Evolutionary conservation across 139 green algal species (phyloP), one percentile per base, ranked within the genome.

Genomic region (Microglena sp.): DNA sequence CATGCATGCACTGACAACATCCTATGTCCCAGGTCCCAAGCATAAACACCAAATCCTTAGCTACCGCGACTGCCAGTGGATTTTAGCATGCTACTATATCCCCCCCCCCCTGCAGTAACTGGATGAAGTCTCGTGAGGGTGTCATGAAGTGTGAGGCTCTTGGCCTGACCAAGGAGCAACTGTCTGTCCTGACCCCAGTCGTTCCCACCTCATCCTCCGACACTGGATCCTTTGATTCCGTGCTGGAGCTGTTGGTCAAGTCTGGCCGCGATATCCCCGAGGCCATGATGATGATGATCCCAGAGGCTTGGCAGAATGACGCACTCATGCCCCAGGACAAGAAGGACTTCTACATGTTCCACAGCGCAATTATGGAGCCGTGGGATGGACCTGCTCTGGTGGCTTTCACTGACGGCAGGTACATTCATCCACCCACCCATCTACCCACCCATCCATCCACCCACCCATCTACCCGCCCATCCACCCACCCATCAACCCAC

Each of bases 251-350:
- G 75, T 82, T 97, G 33, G 69, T 80, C 32, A 75, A 80, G 59
- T 82, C 64, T 4, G 91, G 92, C 1, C 74, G 91, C 11, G 83
- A 85, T 67, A 84, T 95, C 55, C 81, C 91, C 8, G 89, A 97
- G 69, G 81, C 79, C 26, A 95, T 96, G 82, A 96, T 98, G 91
- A 91, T 97, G 82, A 86, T 97, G 59, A 96, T 97, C 70, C 92
- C 92, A 1, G 92, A 97, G 79, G 92, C 92, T 18, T 97, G 90
- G 90, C 89, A 94, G 76, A 94, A 94, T 59, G 86, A 91, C 64
- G 59, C 67, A 3, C 76, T 89, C 27, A 95, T 95, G 88, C 8
- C 58, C 29, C 81, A 91, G 71, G 83, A 86, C 26, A 89, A 89
- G 68, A 86, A 83, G 32, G 85, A 87, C 61, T 96, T 96, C 56